phyloP scores from a whole-genome alignment of 495 filamentous ascomycete species.

The Penicillium cataractarum region DNA sequence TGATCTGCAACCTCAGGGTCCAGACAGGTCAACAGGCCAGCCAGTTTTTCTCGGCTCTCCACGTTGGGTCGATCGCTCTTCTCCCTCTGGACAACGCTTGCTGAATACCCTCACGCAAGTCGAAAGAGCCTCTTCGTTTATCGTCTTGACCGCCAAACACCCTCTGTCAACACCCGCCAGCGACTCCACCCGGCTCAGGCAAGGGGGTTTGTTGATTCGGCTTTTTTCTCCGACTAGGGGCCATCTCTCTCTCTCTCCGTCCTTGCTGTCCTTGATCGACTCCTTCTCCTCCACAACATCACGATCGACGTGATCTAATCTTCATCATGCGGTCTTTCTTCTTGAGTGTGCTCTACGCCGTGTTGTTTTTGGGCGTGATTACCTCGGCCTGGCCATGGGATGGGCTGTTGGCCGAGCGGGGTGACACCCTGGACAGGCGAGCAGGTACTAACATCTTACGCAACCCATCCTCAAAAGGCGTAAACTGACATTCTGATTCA shows the following conservation, averaged over 20 bases:
- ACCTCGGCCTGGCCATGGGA: conserved; percentile 57
- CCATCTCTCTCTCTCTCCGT: not conserved
- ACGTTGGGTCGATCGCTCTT: conserved; percentile 16
- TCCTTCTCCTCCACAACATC: not conserved
- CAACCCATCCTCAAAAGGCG: not conserved
- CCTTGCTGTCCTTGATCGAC: conserved; percentile 5
- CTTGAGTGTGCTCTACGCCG: conserved; percentile 36
- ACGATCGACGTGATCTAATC: not conserved
- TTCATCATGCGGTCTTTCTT: conserved; percentile 44
- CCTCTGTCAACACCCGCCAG: not conserved
- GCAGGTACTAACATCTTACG: conserved; percentile 31
- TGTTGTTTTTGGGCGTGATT: conserved; percentile 52
- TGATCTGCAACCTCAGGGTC: conserved; percentile 29
- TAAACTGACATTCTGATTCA: conserved; percentile 12
- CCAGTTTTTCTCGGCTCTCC: conserved; percentile 17
- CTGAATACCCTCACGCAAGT: not conserved
- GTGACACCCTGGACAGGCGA: conserved; percentile 36
- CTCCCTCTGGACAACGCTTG: conserved; percentile 4
- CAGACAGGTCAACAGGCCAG: conserved; percentile 15
- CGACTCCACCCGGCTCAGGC: conserved; percentile 18
- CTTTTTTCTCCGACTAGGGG: conserved; percentile 21
- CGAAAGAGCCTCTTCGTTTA: not conserved
- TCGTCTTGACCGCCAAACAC: not conserved
- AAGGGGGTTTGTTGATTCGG: conserved; percentile 31
- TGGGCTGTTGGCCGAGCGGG: conserved; percentile 33